Base-by-base conservation (phyloP, 768 basidiomycete species). In the Rhizopogon vulgaris region DNA sequence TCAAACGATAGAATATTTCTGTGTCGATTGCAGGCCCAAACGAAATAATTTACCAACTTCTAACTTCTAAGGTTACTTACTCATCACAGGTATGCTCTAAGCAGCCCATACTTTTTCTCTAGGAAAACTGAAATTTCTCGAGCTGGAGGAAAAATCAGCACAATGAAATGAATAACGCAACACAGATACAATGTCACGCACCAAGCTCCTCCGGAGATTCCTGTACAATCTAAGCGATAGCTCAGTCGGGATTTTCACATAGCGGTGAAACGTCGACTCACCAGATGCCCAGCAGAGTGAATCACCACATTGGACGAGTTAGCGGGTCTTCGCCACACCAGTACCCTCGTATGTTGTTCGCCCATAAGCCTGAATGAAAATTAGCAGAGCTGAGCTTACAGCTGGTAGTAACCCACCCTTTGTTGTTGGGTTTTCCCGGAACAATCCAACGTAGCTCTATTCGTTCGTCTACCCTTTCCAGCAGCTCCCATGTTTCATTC, bases 371-470 rank as follows among this genome's bases (percentile, higher is more conserved):
- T 69, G 18, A 22, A 25, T 9, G 2, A 34, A 28, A 36, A 15
- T 53, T 39, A 56, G 38, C 9, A 32, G 24, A 14, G 38, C 27
- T 12, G 22, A 36, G 24, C 38, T 27, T 17, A 24, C 9, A 18
- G 24, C 10, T 38, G 17, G 32, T 4, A 12, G 25, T 4, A 10
- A 48, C 58, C 22, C 22, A 66, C 63, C 57, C 52, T 22, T 49
- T 6, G 6, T 53, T 25, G 32, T 30, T 12, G 15, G 38, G 41
- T 24, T 56, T 39, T 17, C 48, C 49, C 12, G 68, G 67, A 25
- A 69, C 46, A 2, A 70, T 24, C 68, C 68, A 69, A 49, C 60
- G 54, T 6, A 69, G 56, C 6, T 60, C 42, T 28, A 69, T 66
- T 24, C 38, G 14, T 11, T 60, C 55, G 25, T 69, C 65, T 38